Percentiles rank a stretch among this genome's conserved stretches.
These are phyloP conservation scores for Euptelea pleiosperma DNA, from an alignment of 164 flowering plant genomes.

Conservation along the genomic window DNA sequence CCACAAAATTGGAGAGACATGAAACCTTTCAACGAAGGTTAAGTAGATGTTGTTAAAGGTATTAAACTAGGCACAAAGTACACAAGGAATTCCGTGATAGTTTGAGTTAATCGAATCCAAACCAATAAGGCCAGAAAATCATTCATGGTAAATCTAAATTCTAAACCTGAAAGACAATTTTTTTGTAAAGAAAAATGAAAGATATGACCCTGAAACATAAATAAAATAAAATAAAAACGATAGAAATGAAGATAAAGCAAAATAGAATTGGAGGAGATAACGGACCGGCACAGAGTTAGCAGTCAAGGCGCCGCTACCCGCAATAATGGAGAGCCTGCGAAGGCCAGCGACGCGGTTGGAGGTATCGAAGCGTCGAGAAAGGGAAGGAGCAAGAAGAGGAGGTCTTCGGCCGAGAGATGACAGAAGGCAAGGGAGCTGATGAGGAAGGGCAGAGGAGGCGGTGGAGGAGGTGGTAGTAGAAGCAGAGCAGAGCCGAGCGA, in stretches of 20 bases:
- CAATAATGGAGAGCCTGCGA: conserved; percentile 9
- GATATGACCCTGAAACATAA: not conserved
- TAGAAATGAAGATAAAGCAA: not conserved
- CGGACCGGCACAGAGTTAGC: conserved; percentile 36
- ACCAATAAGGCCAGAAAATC: not conserved
- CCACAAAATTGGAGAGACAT: not conserved
- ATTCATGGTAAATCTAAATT: not conserved
- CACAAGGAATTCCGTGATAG: not conserved
- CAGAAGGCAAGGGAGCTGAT: conserved; percentile 17
- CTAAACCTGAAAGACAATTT: not conserved
- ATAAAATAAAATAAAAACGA: not conserved
- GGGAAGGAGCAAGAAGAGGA: not conserved
- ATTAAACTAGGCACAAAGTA: not conserved
- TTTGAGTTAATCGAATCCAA: not conserved
- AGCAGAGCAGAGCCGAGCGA: conserved; percentile 18
- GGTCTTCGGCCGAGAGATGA: conserved; percentile 3
- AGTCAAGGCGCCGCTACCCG: conserved; percentile 26
- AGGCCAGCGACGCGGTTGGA: not conserved
- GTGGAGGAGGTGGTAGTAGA: conserved; percentile 1
- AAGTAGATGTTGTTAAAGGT: not conserved
- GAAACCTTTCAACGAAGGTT: not conserved
- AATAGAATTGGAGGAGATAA: not conserved
- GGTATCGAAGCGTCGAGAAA: conserved; percentile 1
- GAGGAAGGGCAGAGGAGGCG: conserved; percentile 3
- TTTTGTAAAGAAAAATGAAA: not conserved